Evolutionary conservation across 768 basidiomycete species (phyloP).

Genomic region (Rhodotorula graminis): DNA sequence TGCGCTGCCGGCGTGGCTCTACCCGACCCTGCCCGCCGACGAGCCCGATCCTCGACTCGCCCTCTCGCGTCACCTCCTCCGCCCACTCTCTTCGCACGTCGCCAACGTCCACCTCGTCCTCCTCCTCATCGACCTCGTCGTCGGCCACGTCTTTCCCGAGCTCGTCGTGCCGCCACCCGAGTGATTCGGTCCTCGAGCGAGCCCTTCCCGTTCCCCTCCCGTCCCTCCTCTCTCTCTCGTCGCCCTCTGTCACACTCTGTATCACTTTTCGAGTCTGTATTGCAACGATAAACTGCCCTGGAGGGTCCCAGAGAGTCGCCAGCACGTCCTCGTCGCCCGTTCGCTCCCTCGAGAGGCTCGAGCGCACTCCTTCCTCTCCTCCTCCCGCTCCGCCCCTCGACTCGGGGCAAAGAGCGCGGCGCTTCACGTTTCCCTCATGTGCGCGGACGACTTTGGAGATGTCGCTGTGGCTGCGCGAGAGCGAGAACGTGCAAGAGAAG

Average conservation of each 20-base stretch:
- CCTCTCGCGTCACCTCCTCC: slow-evolving; percentile 40
- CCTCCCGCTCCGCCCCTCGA: too few species aligned
- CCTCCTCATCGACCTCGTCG: slow-evolving; percentile 65
- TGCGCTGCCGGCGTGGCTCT: neutral
- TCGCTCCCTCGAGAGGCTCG: too few species aligned
- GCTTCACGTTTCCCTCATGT: slow-evolving; percentile 91
- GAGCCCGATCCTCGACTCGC: slow-evolving; percentile 1
- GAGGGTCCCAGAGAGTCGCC: too few species aligned
- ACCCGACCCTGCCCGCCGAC: neutral
- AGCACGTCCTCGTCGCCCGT: too few species aligned
- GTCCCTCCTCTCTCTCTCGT: too few species aligned
- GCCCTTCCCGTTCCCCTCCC: too few species aligned
- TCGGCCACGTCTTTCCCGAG: slow-evolving; percentile 75
- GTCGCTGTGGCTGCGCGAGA: too few species aligned
- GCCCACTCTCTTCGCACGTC: slow-evolving; percentile 46
- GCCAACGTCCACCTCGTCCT: slow-evolving; percentile 78
- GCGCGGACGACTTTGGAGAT: slow-evolving; percentile 89
- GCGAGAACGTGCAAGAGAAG: too few species aligned
- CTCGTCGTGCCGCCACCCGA: slow-evolving; percentile 49
- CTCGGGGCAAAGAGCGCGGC: slow-evolving; percentile 92
- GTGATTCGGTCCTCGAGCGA: neutral
- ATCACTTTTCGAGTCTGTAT: too few species aligned
- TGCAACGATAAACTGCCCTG: too few species aligned
- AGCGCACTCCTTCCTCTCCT: too few species aligned
- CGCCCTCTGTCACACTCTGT: too few species aligned